These are phyloP conservation scores for Emergomyces pasteurianus DNA, from an alignment of 2,329 filamentous ascomycete species.

Conservation along the genomic window DNA sequence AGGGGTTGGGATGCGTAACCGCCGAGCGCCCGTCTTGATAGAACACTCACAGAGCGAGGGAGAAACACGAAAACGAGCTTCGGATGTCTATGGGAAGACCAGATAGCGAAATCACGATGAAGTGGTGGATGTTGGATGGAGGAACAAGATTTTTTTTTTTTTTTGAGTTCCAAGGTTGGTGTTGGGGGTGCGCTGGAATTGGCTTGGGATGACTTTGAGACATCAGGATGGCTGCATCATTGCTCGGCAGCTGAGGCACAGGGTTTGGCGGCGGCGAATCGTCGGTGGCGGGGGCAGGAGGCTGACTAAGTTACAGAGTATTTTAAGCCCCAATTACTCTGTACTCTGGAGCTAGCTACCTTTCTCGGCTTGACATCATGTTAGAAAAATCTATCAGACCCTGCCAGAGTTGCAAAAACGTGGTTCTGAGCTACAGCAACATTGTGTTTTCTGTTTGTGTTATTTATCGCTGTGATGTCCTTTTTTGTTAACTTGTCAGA, in stretches of 20 bases:
- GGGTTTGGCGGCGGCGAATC: neutral
- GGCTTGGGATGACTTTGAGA: neutral
- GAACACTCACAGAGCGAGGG: neutral
- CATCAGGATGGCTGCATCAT: neutral
- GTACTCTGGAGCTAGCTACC: too few relatives aligned
- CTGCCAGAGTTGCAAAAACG: too few relatives aligned
- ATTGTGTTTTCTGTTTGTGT: neutral
- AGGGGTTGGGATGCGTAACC: neutral
- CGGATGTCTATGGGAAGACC: neutral
- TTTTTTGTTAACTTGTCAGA: neutral
- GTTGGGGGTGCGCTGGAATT: neutral
- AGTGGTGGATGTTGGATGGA: neutral
- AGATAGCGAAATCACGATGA: neutral
- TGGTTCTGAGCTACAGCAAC: neutral
- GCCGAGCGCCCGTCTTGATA: neutral
- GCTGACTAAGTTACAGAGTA: neutral
- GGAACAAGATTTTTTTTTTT: neutral
- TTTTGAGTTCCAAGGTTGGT: neutral
- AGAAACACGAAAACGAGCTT: neutral
- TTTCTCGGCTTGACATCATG: too few relatives aligned
- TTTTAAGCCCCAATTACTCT: too few relatives aligned
- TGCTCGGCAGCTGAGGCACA: neutral
- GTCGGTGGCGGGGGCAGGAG: neutral
- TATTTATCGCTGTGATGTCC: neutral
- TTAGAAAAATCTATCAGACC: too few relatives aligned